Evolutionary conservation across 768 basidiomycete species (phyloP).

Genomic region (Mycena metata): DNA sequence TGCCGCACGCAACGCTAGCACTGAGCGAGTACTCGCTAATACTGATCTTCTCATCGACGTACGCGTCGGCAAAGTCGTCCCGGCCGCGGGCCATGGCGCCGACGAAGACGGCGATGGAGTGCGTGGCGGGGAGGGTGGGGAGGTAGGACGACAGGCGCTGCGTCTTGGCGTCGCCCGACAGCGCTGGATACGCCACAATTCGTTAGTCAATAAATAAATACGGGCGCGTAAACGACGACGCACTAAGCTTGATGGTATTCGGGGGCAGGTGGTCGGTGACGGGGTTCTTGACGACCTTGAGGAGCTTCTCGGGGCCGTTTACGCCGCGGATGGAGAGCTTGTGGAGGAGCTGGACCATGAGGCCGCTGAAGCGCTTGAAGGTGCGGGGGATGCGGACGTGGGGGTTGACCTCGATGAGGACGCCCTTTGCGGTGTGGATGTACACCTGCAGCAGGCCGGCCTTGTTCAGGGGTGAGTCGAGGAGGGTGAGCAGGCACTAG

Average conservation of each 20-base stretch:
- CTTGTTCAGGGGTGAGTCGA: conserved; percentile 99
- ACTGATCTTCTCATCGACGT: conserved; percentile 96
- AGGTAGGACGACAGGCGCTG: conserved; percentile 87
- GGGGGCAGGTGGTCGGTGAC: conserved; percentile 93
- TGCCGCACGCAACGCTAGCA: conserved; percentile 96
- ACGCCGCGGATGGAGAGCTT: conserved; percentile 96
- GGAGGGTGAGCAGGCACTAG: conserved; percentile 93
- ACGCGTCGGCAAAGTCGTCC: conserved; percentile 96
- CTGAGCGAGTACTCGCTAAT: conserved; percentile 95
- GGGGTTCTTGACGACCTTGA: conserved; percentile 99
- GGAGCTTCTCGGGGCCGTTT: conserved; percentile 95
- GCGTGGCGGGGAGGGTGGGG: conserved; percentile 86
- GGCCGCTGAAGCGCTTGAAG: conserved; percentile 97
- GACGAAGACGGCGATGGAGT: conserved; percentile 94
- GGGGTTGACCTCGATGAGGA: conserved; percentile 98
- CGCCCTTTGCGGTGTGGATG: conserved; percentile 96
- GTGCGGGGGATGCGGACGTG: conserved; percentile 97
- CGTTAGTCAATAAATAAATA: conserved; percentile 16
- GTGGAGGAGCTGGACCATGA: conserved; percentile 99
- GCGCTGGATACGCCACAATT: too few relatives aligned
- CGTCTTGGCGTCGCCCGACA: conserved; percentile 92
- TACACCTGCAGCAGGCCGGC: conserved; percentile 97
- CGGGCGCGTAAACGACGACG: conserved; percentile 47
- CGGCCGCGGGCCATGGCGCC: conserved; percentile 98
- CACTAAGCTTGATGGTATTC: conserved; percentile 96